Conservation (phyloP, 352 stramenopile species). For the Globisporangium heterothallicum region DNA sequence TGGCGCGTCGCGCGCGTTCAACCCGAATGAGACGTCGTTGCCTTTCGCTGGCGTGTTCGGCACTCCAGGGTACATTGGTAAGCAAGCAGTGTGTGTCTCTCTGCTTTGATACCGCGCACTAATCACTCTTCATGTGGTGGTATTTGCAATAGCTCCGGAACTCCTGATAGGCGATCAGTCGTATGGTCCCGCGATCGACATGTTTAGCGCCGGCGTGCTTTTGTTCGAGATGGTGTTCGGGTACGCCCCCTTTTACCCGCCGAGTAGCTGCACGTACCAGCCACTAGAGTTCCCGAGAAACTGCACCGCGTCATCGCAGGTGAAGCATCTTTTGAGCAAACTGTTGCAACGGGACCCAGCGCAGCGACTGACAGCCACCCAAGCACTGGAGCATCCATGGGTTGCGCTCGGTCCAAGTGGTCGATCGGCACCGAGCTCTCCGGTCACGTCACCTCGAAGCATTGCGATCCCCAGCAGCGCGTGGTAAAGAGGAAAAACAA, state of each 20-base stretch:
- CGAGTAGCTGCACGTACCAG: constrained; percentile 54
- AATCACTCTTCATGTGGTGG: not conserved
- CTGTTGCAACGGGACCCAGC: constrained; percentile 72
- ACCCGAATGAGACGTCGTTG: constrained; percentile 34
- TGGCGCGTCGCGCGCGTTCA: constrained; percentile 72
- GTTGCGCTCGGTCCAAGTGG: constrained; percentile 35
- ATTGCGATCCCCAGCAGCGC: constrained; percentile 1
- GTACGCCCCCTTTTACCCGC: constrained; percentile 68
- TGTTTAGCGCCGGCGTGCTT: constrained; percentile 67
- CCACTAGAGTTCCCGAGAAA: constrained; percentile 50
- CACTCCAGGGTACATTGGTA: constrained; percentile 64
- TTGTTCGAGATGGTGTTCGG: constrained; percentile 78
- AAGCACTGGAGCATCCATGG: constrained; percentile 84
- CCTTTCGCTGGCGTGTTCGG: constrained; percentile 67
- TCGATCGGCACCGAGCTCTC: constrained; percentile 35
- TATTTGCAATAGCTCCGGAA: constrained; percentile 35
- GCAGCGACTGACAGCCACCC: constrained; percentile 64
- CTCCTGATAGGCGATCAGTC: constrained; percentile 41
- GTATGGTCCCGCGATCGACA: constrained; percentile 62
- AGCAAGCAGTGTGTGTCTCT: not conserved
- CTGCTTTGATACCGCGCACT: not conserved
- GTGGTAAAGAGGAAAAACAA: too few species aligned
- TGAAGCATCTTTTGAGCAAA: constrained; percentile 61
- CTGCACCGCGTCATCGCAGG: constrained; percentile 26
- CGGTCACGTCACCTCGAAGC: constrained; percentile 15